A percentile compares a stretch with the other conserved stretches of the same genome.
Evolutionary conservation across 1,284 basidiomycete species (phyloP).

Genomic region (Mixia osmundae): DNA sequence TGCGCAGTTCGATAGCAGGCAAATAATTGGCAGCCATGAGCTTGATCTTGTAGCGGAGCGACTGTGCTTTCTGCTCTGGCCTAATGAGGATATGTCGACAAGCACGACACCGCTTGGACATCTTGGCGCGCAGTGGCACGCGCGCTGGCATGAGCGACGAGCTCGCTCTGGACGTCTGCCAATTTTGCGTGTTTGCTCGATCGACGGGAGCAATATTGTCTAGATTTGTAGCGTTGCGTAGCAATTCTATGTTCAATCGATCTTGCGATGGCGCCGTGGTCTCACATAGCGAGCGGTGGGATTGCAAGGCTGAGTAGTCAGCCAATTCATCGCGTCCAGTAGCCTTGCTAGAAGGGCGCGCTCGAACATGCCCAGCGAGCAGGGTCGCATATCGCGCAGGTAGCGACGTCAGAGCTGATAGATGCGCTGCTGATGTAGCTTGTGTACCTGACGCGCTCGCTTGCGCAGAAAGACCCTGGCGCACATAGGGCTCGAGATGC

Average conservation of each 20-base stretch:
- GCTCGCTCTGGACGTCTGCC: too few species aligned
- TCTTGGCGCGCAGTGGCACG: conserved; percentile 73
- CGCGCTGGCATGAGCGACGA: conserved; percentile 62
- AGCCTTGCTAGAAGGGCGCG: too few species aligned
- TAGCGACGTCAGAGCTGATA: background rate
- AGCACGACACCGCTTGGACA: conserved; percentile 76
- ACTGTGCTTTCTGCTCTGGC: conserved; percentile 86
- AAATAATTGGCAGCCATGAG: conserved; percentile 82
- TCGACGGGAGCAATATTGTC: background rate
- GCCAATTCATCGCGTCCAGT: too few species aligned
- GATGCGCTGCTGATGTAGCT: conserved; percentile 14
- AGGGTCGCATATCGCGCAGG: background rate
- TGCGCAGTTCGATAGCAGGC: conserved; percentile 37
- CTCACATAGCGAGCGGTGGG: too few species aligned
- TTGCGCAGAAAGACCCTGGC: conserved; percentile 19
- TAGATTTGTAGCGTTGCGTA: conserved; percentile 1
- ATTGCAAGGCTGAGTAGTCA: too few species aligned
- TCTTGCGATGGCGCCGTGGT: too few species aligned
- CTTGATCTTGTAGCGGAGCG: conserved; percentile 87
- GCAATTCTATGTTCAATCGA: too few species aligned
- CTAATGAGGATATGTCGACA: conserved; percentile 95
- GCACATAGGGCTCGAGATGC: conserved; percentile 64
- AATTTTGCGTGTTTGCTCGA: conserved; percentile 35
- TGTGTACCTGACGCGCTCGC: conserved; percentile 21
- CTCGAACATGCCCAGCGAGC: too few species aligned